A percentile compares a stretch with the other conserved stretches of the same genome.
These are phyloP conservation scores for Dalbergia cultrata DNA, from an alignment of 306 rosid genomes.

Conservation along the genomic window DNA sequence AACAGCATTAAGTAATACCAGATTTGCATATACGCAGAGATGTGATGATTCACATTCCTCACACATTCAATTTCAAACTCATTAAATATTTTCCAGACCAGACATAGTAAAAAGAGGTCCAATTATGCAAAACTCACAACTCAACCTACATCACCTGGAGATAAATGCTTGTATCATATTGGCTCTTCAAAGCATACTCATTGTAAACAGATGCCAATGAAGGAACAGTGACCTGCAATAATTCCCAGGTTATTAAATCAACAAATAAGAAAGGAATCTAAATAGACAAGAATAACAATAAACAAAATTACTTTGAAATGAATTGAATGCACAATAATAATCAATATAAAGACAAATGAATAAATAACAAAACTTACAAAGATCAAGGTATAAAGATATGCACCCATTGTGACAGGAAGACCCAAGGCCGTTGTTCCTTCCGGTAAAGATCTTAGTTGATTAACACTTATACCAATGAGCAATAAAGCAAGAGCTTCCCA, in stretches of 20 bases:
- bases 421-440: constrained; percentile 78
- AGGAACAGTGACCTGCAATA: constrained; percentile 91
- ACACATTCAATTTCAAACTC: constrained; percentile 35
- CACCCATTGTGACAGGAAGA: constrained; percentile 80
- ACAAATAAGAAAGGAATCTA: constrained; percentile 25
- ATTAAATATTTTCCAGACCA: constrained; percentile 1
- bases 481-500: constrained; percentile 98
- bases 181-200: constrained; percentile 99
- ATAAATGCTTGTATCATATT: constrained; percentile 98
- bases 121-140: not conserved
- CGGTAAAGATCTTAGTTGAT: constrained; percentile 87
- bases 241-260: constrained; percentile 41
- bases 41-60: constrained; percentile 4
- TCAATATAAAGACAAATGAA: constrained; percentile 9
- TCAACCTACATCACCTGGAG: constrained; percentile 76
- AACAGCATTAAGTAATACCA: not conserved
- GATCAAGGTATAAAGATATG: constrained; percentile 80
- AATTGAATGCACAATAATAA: constrained; percentile 16
- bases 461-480: constrained; percentile 96
- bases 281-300: constrained; percentile 25
- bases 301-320: constrained; percentile 1
- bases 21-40: not conserved
- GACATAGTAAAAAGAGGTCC: constrained; percentile 7
- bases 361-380: constrained; percentile 73
- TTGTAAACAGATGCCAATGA: constrained; percentile 97